Conservation (phyloP, 2,329 filamentous ascomycete species). For the Chaetomiaceae sp. region DNA sequence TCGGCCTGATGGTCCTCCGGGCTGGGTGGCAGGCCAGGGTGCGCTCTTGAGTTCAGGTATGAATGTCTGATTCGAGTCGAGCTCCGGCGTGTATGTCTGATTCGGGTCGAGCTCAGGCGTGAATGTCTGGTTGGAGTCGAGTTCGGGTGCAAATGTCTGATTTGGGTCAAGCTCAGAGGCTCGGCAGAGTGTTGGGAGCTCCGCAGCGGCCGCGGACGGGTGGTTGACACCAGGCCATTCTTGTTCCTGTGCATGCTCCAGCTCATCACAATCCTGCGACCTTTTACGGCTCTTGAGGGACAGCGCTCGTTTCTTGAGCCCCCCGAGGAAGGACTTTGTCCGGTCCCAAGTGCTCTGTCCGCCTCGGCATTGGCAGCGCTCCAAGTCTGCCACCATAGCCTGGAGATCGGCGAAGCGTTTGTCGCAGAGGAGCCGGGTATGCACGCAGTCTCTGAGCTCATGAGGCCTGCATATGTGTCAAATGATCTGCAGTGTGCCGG, state of each 20-base stretch:
- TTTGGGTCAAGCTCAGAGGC: not conserved
- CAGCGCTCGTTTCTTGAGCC: not conserved
- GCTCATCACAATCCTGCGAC: not conserved
- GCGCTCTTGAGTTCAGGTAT: not conserved
- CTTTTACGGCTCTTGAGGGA: not conserved
- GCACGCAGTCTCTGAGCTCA: not conserved
- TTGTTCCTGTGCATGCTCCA: not conserved
- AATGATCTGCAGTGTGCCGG: not conserved
- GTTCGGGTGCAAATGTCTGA: too few species aligned
- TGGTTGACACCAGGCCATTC: not conserved
- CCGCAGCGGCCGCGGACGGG: too few species aligned
- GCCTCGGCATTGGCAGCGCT: slow-evolving; percentile 9
- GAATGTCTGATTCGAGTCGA: not conserved
- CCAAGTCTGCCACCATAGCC: not conserved
- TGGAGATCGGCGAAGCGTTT: slow-evolving; percentile 7
- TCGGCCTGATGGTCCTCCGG: too few species aligned
- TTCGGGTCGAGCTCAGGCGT: not conserved
- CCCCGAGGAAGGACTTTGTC: slow-evolving; percentile 10
- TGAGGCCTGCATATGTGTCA: not conserved
- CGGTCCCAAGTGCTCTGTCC: slow-evolving; percentile 5
- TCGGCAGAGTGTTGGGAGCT: not conserved
- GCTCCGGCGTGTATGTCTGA: not conserved
- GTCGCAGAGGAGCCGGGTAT: slow-evolving; percentile 3
- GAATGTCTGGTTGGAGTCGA: not conserved
- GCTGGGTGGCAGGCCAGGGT: too few species aligned